Evolutionary conservation across 2,329 filamentous ascomycete species (phyloP).

Genomic region (Alternaria infectoria): DNA sequence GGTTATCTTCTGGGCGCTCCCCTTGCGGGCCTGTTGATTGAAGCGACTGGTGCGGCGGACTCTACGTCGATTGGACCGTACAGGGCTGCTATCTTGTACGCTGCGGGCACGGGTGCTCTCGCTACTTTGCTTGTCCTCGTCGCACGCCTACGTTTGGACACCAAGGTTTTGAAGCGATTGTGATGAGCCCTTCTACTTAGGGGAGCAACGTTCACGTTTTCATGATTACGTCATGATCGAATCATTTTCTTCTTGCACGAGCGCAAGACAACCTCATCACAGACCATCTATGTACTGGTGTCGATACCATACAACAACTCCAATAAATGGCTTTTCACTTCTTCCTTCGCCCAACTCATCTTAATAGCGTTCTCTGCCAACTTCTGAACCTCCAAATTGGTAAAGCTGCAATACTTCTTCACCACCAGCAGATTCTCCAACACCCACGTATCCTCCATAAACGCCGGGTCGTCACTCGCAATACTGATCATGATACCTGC

Average conservation of each 20-base stretch:
- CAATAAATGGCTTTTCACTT: constrained; percentile 7
- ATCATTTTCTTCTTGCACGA: neutral
- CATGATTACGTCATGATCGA: neutral
- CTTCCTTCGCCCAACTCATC: constrained; percentile 55
- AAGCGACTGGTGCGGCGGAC: constrained; percentile 29
- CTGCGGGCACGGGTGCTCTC: constrained; percentile 24
- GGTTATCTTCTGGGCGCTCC: constrained; percentile 37
- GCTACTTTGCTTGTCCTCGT: neutral
- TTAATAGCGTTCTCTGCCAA: constrained; percentile 54
- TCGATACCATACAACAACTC: neutral
- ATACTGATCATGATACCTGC: constrained; percentile 35
- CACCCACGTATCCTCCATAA: constrained; percentile 59
- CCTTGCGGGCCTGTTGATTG: constrained; percentile 36
- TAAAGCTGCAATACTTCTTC: constrained; percentile 51
- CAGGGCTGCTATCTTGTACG: constrained; percentile 39
- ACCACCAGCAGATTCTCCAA: constrained; percentile 56
- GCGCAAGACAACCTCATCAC: neutral
- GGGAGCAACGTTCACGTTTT: too few species aligned
- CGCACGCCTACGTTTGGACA: neutral
- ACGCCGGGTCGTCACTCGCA: constrained; percentile 54
- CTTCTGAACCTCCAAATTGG: constrained; percentile 51
- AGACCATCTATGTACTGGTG: neutral
- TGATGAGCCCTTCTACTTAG: neutral
- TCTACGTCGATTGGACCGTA: constrained; percentile 22
- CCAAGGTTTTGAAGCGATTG: neutral